These are phyloP conservation scores for Cercospora zeina DNA, from an alignment of 2,329 filamentous ascomycete species.

Conservation along the genomic window DNA sequence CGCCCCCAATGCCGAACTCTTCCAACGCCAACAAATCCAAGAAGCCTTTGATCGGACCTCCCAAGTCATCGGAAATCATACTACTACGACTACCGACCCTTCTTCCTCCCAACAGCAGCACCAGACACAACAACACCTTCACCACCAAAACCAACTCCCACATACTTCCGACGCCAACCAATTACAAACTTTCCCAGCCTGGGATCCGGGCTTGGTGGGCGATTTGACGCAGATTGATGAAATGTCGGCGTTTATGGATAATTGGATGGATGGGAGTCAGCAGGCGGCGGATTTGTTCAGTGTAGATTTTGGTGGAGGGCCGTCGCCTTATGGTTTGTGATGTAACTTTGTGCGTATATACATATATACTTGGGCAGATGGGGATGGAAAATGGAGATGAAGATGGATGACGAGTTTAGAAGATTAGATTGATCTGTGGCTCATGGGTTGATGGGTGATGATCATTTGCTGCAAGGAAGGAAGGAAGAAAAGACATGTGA, in stretches of 20 bases:
- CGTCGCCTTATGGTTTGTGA: neutral
- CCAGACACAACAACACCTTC: neutral
- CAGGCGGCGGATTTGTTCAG: slow-evolving; percentile 20
- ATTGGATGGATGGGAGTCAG: slow-evolving; percentile 25
- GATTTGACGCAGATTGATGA: slow-evolving; percentile 17
- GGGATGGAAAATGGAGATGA: no score
- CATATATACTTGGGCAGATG: no score
- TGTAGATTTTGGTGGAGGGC: slow-evolving; percentile 12
- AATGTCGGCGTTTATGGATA: slow-evolving; percentile 24
- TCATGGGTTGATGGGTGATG: no score
- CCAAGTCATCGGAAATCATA: neutral
- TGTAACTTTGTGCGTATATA: neutral
- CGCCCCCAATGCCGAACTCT: neutral
- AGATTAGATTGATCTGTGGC: neutral
- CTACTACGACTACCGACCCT: no score
- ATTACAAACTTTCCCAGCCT: neutral
- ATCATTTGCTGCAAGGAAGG: no score
- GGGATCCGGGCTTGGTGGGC: neutral
- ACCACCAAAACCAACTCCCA: neutral
- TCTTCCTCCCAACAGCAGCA: neutral
- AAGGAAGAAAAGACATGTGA: no score
- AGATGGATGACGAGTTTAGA: neutral
- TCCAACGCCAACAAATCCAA: slow-evolving; percentile 14
- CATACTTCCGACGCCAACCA: neutral
- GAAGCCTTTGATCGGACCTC: slow-evolving; percentile 17